Base-by-base conservation (phyloP, 116 monocot species). In the Zostera marina region DNA sequence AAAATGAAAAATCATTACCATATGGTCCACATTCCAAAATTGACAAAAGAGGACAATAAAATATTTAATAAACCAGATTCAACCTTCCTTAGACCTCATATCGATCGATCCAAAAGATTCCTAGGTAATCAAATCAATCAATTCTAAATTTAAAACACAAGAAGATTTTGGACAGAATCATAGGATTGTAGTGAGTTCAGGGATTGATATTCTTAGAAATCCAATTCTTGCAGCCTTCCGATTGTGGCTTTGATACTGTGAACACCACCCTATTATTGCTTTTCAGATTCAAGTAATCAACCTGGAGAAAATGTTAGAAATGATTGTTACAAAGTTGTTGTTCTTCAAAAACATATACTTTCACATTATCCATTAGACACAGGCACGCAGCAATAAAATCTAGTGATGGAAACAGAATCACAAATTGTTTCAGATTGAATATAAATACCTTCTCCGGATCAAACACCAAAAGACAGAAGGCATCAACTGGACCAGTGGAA, bases 211-310 rank as follows among this genome's bases (percentile, higher is more conserved):
- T 70, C 58, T 79, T 73, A 43, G 48, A 48, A 41, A 53, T 68
- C 93, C 93, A 93, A 58, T 42, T 23, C 58, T 72, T 81, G 47
- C 46, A 44, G 13, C 63, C 69, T 55, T 75, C 48, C 1, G 10
- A 65, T 32, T 32, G 32, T 41, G 52, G 51, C 13, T 19, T 21
- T 54, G 60, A 66, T 9, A 68, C 79, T 54, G 58, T 76, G 72
- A 81, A 93, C 65, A 84, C 63, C 52, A 81, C 56, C 65, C 88
- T 81, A 64, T 84, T 72, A 57, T 84, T 88, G 70, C 74, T 81
- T 71, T 79, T 93, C 81, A 93, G 60, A 54, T 84, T 88, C 54
- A 93, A 51, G 64, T 88, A 93, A 79, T 93, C 93, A 66, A 93
- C 93, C 93, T 93, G 64, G 19, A 5, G 5, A 32, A 32, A 0